These are phyloP conservation scores for Phialemoniopsis sp. DNA, from an alignment of 2,329 filamentous ascomycete species.

Conservation along the genomic window DNA sequence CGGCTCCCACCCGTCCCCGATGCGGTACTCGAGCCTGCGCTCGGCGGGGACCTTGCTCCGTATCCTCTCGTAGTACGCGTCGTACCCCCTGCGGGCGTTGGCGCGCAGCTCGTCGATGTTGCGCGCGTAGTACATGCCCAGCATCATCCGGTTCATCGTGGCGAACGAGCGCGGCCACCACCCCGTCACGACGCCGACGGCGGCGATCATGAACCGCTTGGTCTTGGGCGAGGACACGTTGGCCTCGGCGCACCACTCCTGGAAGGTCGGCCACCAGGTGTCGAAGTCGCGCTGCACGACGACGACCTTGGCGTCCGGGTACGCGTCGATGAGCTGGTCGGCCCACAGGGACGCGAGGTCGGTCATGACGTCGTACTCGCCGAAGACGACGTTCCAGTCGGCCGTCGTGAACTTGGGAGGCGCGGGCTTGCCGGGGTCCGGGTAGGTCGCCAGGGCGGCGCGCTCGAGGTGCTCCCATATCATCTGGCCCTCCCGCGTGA, in stretches of 20 bases:
- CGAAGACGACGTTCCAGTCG: conserved; percentile 1
- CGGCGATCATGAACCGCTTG: too few relatives aligned
- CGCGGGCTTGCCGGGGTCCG: background rate
- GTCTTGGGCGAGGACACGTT: too few relatives aligned
- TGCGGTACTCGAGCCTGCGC: conserved; percentile 28
- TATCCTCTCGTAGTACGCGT: conserved; percentile 11
- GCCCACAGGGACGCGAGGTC: background rate
- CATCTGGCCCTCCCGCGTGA: too few relatives aligned
- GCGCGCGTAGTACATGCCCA: too few relatives aligned
- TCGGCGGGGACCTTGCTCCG: conserved; percentile 24
- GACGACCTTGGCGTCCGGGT: too few relatives aligned
- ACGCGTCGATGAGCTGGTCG: too few relatives aligned
- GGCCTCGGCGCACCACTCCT: too few relatives aligned
- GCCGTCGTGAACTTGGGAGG: background rate
- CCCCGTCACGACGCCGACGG: too few relatives aligned
- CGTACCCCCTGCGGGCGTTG: background rate
- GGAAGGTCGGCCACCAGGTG: too few relatives aligned
- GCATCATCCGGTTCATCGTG: conserved; percentile 4
- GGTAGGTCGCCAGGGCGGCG: background rate
- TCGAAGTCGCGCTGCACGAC: too few relatives aligned
- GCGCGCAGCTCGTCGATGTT: too few relatives aligned
- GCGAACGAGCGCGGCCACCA: conserved; percentile 1
- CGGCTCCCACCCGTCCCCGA: conserved; percentile 33
- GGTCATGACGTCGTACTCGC: conserved; percentile 1
- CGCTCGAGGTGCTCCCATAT: background rate